Conservation (phyloP, 768 basidiomycete genomes). For the Pleurotus eryngii region DNA sequence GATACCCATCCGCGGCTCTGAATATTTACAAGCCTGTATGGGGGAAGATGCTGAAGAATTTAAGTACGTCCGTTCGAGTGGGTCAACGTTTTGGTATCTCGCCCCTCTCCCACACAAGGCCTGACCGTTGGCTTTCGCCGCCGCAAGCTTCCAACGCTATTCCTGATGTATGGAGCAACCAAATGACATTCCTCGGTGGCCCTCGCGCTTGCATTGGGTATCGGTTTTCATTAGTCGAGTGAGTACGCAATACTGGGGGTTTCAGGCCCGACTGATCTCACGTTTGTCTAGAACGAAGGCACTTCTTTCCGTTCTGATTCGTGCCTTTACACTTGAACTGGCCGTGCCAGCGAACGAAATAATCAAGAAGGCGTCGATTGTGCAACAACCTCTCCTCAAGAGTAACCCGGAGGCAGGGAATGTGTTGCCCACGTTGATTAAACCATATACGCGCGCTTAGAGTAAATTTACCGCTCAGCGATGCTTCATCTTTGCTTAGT, state of each 20-base stretch:
- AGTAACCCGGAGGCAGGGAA: slow-evolving; percentile 3
- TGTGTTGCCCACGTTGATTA: slow-evolving; percentile 2
- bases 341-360: slow-evolving; percentile 7
- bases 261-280: background rate
- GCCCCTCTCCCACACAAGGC: slow-evolving; percentile 22
- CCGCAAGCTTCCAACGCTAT: slow-evolving; percentile 29
- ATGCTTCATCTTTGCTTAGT: background rate
- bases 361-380: slow-evolving; percentile 3
- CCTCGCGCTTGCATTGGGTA: slow-evolving; percentile 46
- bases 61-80: slow-evolving; percentile 25
- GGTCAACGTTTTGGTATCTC: too few species aligned
- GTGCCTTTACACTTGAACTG: slow-evolving; percentile 30
- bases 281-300: slow-evolving; percentile 28
- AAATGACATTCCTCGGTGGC: slow-evolving; percentile 42
- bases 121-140: slow-evolving; percentile 40
- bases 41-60: slow-evolving; percentile 47
- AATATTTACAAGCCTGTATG: slow-evolving; percentile 39
- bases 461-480: too few species aligned
- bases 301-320: slow-evolving; percentile 29
- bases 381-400: slow-evolving; percentile 1
- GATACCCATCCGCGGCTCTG: slow-evolving; percentile 34
- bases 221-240: slow-evolving; percentile 46
- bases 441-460: background rate
- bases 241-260: slow-evolving; percentile 13
- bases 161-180: slow-evolving; percentile 41